phyloP scores from a whole-genome alignment of 2,329 filamentous ascomycete genomes.

The Penicillium verrucosum region DNA sequence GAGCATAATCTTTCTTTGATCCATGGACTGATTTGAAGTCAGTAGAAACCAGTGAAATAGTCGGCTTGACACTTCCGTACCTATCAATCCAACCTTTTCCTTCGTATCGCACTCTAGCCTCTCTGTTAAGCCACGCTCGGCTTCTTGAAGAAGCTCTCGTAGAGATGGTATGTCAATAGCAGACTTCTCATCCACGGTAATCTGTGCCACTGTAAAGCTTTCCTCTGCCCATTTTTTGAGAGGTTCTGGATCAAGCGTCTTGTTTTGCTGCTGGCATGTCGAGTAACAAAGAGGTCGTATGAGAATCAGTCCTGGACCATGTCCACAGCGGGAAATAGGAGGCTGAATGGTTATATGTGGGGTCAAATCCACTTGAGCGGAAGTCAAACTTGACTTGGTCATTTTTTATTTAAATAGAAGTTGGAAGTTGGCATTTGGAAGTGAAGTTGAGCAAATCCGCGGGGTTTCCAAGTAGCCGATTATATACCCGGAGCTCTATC shows the following conservation, averaged over 20 bases:
- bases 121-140: slow-evolving; percentile 14
- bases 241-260: slow-evolving; percentile 52
- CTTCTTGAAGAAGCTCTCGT: slow-evolving; percentile 8
- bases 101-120: slow-evolving; percentile 26
- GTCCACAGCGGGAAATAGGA: slow-evolving; percentile 50
- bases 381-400: not conserved
- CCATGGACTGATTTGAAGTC: slow-evolving; percentile 24
- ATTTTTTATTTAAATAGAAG: not conserved
- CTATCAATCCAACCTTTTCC: slow-evolving; percentile 21
- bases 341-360: slow-evolving; percentile 26
- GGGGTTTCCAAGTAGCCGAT: not conserved
- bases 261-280: slow-evolving; percentile 30
- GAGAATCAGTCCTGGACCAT: slow-evolving; percentile 50
- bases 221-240: slow-evolving; percentile 70
- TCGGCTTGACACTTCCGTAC: slow-evolving; percentile 9
- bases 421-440: not conserved
- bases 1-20: slow-evolving; percentile 22
- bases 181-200: slow-evolving; percentile 31
- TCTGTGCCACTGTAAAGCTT: slow-evolving; percentile 60
- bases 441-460: not conserved
- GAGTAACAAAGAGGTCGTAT: slow-evolving; percentile 37
- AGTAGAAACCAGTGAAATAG: not conserved
- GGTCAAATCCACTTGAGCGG: slow-evolving; percentile 2
- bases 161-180: slow-evolving; percentile 14
- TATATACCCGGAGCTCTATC: not conserved